Conservation (phyloP, 192 early-diverging fungal species). For the Chytriomyces sp. region DNA sequence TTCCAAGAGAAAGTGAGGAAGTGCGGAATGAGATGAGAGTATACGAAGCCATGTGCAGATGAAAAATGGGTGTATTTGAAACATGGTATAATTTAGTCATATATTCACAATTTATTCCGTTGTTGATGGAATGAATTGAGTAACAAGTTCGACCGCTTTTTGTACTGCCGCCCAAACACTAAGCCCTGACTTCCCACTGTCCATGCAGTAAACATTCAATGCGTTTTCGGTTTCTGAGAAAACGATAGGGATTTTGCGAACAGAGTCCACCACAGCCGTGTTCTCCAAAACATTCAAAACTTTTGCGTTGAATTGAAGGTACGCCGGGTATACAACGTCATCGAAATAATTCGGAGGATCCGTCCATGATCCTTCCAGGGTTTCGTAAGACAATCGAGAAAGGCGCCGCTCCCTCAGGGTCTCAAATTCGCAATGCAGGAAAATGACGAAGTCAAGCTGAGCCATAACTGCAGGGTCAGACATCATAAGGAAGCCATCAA, state of each 20-base stretch:
- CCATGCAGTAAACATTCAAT: neutral
- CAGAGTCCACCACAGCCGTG: neutral
- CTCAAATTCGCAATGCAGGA: constrained; percentile 60
- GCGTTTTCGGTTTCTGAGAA: neutral
- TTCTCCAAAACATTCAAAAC: neutral
- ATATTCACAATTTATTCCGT: no score
- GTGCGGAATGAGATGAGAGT: constrained; percentile 18
- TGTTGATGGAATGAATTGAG: no score
- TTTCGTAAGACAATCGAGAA: constrained; percentile 68
- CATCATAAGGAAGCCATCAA: constrained; percentile 85
- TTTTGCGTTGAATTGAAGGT: neutral
- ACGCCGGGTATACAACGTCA: constrained; percentile 13
- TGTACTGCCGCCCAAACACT: no score
- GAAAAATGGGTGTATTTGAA: neutral
- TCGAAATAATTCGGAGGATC: constrained; percentile 19
- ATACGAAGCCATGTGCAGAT: constrained; percentile 26
- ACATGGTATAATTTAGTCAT: no score
- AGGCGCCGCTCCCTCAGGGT: constrained; percentile 68
- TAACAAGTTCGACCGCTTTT: no score
- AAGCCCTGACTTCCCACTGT: neutral
- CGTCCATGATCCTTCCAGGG: constrained; percentile 67
- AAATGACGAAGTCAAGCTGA: constrained; percentile 55
- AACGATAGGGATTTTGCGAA: neutral
- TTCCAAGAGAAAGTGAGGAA: constrained; percentile 20
- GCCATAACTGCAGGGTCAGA: constrained; percentile 47